Evolutionary conservation across 306 rosid genomes (phyloP).

Genomic region (Boehmeria nivea): DNA sequence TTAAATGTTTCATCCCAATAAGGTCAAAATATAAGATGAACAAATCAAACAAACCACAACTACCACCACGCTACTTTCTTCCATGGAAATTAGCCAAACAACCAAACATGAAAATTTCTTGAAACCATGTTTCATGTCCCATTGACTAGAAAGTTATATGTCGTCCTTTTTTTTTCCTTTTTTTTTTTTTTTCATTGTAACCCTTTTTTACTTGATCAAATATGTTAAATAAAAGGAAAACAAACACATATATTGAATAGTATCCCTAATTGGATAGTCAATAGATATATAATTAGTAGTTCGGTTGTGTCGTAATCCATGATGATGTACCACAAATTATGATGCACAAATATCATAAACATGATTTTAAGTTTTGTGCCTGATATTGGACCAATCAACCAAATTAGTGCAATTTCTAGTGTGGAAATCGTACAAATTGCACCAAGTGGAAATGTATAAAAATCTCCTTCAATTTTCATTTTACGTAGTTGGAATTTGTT

Average conservation of each 20-base stretch:
- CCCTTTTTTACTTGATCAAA: neutral
- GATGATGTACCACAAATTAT: neutral
- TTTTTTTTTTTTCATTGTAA: neutral
- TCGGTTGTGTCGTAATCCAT: neutral
- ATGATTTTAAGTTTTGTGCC: neutral
- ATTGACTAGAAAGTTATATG: neutral
- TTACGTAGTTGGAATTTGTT: too few relatives aligned
- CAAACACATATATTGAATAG: neutral
- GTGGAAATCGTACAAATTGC: too few relatives aligned
- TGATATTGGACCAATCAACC: neutral
- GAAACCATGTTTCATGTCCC: neutral
- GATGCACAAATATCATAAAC: neutral
- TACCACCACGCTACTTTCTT: neutral
- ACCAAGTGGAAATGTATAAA: too few relatives aligned
- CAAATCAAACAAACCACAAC: constrained; percentile 27
- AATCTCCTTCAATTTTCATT: too few relatives aligned
- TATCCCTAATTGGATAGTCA: neutral
- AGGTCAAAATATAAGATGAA: constrained; percentile 24
- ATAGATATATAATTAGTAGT: neutral
- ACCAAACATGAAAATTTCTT: constrained; percentile 5
- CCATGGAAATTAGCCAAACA: constrained; percentile 19
- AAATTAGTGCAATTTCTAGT: neutral
- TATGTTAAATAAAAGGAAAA: neutral
- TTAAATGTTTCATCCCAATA: neutral
- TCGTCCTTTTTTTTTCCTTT: neutral